Evolutionary conservation across 1,284 basidiomycete genomes (phyloP).

Genomic region (Sanghuangporus baumii): DNA sequence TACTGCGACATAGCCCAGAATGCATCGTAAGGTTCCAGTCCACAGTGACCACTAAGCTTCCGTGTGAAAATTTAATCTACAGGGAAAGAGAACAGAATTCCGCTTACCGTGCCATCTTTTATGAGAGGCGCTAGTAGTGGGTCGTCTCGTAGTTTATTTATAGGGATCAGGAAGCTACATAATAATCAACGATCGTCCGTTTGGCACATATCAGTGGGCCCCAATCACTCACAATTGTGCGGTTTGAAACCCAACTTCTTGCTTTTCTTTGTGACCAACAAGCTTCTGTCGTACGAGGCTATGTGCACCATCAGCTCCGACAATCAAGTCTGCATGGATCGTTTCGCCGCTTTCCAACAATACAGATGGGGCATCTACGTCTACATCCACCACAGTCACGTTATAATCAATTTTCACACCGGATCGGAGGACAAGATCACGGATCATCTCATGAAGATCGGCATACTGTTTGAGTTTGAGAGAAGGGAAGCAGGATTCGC

Average conservation of each 20-base stretch:
- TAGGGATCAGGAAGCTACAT: conserved; percentile 5
- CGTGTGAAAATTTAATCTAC: neutral
- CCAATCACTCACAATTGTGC: conserved; percentile 8
- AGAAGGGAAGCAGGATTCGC: conserved; percentile 2
- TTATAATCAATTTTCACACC: conserved; percentile 40
- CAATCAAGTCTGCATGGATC: conserved; percentile 49
- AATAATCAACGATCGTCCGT: neutral
- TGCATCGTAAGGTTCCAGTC: neutral
- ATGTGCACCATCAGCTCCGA: conserved; percentile 58
- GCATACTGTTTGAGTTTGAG: conserved; percentile 31
- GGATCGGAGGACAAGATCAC: conserved; percentile 37
- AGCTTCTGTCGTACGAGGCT: conserved; percentile 32
- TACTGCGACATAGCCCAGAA: conserved; percentile 8
- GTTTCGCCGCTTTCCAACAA: conserved; percentile 41
- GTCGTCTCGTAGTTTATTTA: conserved; percentile 3
- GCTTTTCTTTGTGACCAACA: conserved; percentile 10
- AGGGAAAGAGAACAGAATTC: neutral
- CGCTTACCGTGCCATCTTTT: conserved; percentile 10
- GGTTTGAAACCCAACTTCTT: neutral
- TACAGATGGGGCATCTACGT: conserved; percentile 28
- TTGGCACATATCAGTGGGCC: neutral
- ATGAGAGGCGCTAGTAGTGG: conserved; percentile 5
- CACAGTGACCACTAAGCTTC: conserved; percentile 10
- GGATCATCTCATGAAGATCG: conserved; percentile 40
- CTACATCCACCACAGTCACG: conserved; percentile 33